Evolutionary conservation across 2,329 filamentous ascomycete species (phyloP), one percentile per base, ranked within the genome.

Genomic region (Fusarium sp.): DNA sequence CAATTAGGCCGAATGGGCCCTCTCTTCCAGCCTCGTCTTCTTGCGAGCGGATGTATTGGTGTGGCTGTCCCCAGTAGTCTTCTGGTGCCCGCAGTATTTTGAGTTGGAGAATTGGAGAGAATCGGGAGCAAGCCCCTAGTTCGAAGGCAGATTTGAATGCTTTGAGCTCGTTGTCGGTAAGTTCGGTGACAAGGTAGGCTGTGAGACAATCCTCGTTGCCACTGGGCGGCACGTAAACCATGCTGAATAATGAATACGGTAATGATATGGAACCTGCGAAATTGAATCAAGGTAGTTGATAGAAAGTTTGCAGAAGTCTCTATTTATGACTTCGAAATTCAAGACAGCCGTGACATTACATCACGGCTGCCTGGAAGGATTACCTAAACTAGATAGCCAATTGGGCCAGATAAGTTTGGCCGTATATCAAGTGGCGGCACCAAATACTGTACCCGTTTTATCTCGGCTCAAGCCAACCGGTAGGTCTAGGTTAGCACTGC

Each of bases 11-110:
- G 2, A 62, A 55, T 0, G 28, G 23, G 5, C 19, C 28, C 2
- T 36, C 30, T 15, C 51, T 46, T 1, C 34, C 56, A 2, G 56
- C 56, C 40, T 62, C 23, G 2, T 60, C 62, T 10, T 62, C 58
- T 32, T 42, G 20, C 0, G 19, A 15, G 0, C 56, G 56, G 1
- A 62, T 38, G 4, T 62, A 47, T 28, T 62, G 56, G 2, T 62
- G 58, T 3, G 58, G 24, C 17, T 47, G 55, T 2, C 28, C 42
- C 10, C 38, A 4, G 20, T 62, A 62, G 19, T 47, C 36, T 1
- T 47, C 42, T 0, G 47, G 47, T 17, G 56, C 28, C 1, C 15
- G 9, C 2, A 62, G 4, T 1, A 55, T 61, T 3, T 20, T 62
- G 3, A 62, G 8, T 4, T 62, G 23, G 9, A 62, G 19, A 0